These are phyloP conservation scores for Peronospora destructor DNA, from an alignment of 352 stramenopile genomes.

Conservation along the genomic window DNA sequence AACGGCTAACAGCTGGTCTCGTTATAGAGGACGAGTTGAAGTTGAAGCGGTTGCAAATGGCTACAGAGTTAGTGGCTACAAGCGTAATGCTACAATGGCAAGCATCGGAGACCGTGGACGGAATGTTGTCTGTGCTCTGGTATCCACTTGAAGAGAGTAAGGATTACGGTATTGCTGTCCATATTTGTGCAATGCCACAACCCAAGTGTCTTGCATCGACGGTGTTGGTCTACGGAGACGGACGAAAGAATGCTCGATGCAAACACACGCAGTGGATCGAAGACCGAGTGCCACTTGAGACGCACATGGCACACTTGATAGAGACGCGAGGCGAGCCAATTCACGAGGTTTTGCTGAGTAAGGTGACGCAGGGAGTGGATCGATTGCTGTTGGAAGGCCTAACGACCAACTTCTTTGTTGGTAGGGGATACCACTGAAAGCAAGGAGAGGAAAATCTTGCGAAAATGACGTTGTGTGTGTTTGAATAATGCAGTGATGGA, in stretches of 20 bases:
- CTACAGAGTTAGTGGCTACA: conserved; percentile 6
- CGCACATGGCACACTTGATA: conserved; percentile 21
- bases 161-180: conserved; percentile 36
- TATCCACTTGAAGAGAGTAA: conserved; percentile 18
- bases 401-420: conserved; percentile 75
- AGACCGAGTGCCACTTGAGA: conserved; percentile 45
- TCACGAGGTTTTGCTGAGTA: conserved; percentile 56
- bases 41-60: conserved; percentile 15
- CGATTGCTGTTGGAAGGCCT: conserved; percentile 58
- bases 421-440: conserved; percentile 27
- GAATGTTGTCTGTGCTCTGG: conserved; percentile 68
- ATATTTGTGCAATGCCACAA: conserved; percentile 51
- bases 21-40: conserved; percentile 11
- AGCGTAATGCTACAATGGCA: conserved; percentile 11
- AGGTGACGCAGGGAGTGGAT: conserved; percentile 13
- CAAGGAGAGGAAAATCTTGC: neutral
- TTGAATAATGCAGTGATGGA: conserved; percentile 32
- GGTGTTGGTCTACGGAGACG: conserved; percentile 46
- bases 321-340: conserved; percentile 22
- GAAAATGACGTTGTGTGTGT: conserved; percentile 1
- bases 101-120: conserved; percentile 20
- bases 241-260: conserved; percentile 36
- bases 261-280: conserved; percentile 75
- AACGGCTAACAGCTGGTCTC: conserved; percentile 34
- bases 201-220: conserved; percentile 32